Base-by-base conservation (phyloP, 75 land plant genomes). In the Chamaecyparis obtusa region DNA sequence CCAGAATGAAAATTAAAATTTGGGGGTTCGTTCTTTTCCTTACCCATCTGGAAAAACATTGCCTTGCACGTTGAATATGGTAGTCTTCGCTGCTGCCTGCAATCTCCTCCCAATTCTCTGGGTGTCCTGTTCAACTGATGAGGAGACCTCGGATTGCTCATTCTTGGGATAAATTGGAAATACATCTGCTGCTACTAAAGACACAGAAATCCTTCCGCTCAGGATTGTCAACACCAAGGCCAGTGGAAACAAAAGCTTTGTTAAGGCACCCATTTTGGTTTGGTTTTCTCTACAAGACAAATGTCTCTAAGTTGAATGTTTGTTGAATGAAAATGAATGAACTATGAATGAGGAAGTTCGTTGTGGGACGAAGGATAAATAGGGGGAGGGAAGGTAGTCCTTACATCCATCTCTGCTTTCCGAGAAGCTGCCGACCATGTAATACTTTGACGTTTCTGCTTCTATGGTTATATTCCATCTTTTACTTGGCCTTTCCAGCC, bases 91-190 rank as follows among this genome's bases (percentile, higher is more conserved):
- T 21, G 6, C 60, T 15, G 64, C 85, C 8, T 33, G 67, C 19
- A 84, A 21, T 35, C 85, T 84, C 64, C 85, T 84, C 41, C 85
- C 64, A 55, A 84, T 84, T 64, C 85, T 84, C 24, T 51, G 1
- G 11, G 39, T 56, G 43, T 84, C 85, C 17, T 48, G 57, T 15
- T 48, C 49, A 15, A 84, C 19, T 11, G 33, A 14, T 27, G 16
- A 55, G 21, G 24, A 54, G 85, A 16, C 41, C 21, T 46, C 54
- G 30, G 16, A 27, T 11, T 9, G 14, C 11, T 35, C 60, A 56
- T 84, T 55, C 56, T 84, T 84, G 85, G 67, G 85, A 9, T 55
- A 64, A 3, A 84, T 10, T 17, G 17, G 41, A 39, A 16, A 84
- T 21, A 84, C 24, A 17, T 84, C 27, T 32, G 85, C 85, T 36